Evolutionary conservation across 2,329 filamentous ascomycete species (phyloP).

Genomic region (Talaromyces sp.): DNA sequence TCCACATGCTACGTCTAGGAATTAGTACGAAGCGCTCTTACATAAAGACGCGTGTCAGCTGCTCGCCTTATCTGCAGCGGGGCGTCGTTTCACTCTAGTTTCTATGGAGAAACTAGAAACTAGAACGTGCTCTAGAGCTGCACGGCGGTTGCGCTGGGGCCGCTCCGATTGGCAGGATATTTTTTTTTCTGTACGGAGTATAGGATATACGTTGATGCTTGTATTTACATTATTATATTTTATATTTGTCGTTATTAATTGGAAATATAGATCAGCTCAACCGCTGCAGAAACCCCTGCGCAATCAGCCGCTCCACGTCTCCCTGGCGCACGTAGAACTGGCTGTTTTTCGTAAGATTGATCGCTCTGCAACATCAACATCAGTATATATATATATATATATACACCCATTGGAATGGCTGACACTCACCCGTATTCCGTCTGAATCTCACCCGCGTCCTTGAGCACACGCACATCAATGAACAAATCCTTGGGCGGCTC

Average conservation of each 20-base stretch:
- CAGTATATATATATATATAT: neutral
- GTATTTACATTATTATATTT: neutral
- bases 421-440: conserved; percentile 87
- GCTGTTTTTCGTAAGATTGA: conserved; percentile 95
- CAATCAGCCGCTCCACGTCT: conserved; percentile 89
- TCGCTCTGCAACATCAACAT: conserved; percentile 56
- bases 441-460: conserved; percentile 96
- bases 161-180: neutral
- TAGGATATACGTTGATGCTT: neutral
- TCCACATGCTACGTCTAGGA: too few relatives aligned
- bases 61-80: neutral
- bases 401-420: neutral
- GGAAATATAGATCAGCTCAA: conserved; percentile 56
- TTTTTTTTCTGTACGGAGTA: neutral
- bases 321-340: conserved; percentile 96
- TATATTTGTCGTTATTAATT: neutral
- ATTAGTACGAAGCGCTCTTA: neutral
- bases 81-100: neutral
- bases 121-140: neutral
- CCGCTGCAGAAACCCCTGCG: conserved; percentile 90
- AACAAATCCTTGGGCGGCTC: conserved; percentile 94
- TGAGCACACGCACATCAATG: conserved; percentile 91
- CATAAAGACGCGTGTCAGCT: neutral
- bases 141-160: neutral
- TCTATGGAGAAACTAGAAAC: neutral